Evolutionary conservation across 2,329 filamentous ascomycete genomes (phyloP).

Genomic region (Trichoderma breve): DNA sequence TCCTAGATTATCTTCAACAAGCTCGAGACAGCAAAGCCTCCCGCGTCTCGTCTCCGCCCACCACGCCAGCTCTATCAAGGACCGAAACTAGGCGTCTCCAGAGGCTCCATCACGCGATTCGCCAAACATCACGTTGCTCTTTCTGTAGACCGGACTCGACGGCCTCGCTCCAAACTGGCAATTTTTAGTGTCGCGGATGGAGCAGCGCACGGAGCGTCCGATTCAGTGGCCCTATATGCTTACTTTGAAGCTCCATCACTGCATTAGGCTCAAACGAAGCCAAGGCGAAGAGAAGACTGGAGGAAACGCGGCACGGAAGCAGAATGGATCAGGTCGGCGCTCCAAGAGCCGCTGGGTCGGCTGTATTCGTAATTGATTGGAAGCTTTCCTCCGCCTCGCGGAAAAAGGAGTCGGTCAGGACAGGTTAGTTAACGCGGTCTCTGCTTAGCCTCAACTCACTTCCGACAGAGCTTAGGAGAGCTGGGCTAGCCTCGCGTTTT

Average conservation of each 20-base stretch:
- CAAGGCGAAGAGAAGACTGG: neutral
- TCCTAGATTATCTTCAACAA: neutral
- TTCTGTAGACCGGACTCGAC: neutral
- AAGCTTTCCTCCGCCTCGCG: neutral
- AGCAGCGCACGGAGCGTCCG: constrained; percentile 8
- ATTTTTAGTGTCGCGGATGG: neutral
- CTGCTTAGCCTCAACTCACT: neutral
- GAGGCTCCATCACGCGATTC: neutral
- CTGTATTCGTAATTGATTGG: neutral
- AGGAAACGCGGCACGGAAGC: neutral
- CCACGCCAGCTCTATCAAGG: neutral
- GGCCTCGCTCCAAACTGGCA: neutral
- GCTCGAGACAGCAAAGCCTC: neutral
- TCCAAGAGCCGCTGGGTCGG: neutral
- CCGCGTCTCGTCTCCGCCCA: neutral
- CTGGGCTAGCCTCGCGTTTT: neutral
- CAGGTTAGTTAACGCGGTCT: neutral
- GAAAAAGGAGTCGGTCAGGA: neutral
- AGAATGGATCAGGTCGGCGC: neutral
- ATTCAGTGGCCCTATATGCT: neutral
- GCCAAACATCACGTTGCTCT: neutral
- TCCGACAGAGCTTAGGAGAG: neutral
- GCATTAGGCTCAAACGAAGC: constrained; percentile 2
- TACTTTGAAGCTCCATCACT: constrained; percentile 5
- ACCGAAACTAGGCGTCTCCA: neutral